Percentiles rank a stretch among this genome's conserved stretches.
Evolutionary conservation across 768 basidiomycete genomes (phyloP).

Genomic region (Pleurotus pulmonarius): DNA sequence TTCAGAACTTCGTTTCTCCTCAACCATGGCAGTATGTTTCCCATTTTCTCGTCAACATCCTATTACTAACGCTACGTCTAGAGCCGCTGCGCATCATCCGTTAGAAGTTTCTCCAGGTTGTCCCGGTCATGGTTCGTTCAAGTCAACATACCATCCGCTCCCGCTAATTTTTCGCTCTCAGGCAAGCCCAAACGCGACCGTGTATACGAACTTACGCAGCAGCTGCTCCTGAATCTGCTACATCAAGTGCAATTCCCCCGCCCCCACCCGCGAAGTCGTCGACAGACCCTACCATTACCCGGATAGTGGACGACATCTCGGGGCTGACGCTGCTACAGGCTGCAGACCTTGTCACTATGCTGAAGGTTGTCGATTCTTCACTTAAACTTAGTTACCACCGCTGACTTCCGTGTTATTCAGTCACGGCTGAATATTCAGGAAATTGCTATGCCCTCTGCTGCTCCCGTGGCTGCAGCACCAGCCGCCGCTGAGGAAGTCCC

Average conservation of each 20-base stretch:
- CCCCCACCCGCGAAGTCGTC: constrained; percentile 35
- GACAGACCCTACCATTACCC: constrained; percentile 64
- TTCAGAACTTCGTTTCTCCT: not conserved
- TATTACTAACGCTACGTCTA: not conserved
- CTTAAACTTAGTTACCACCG: not conserved
- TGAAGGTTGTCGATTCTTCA: constrained; percentile 62
- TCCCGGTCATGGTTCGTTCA: not conserved
- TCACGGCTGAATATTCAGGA: constrained; percentile 94
- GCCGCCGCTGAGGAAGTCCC: constrained; percentile 60
- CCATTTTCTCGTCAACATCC: not conserved
- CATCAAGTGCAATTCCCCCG: constrained; percentile 42
- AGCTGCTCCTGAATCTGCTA: constrained; percentile 35
- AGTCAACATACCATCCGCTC: not conserved
- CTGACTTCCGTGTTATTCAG: constrained; percentile 33
- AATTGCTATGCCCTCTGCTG: constrained; percentile 85
- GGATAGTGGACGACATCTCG: constrained; percentile 93
- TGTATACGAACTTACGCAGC: constrained; percentile 15
- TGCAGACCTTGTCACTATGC: constrained; percentile 84
- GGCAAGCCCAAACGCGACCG: constrained; percentile 3
- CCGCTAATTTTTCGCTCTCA: not conserved
- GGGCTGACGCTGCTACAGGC: constrained; percentile 87
- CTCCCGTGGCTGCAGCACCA: constrained; percentile 53
- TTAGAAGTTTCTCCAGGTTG: constrained; percentile 3
- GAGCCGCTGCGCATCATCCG: constrained; percentile 6
- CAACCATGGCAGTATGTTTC: constrained; percentile 3